These are phyloP conservation scores for Candida tropicalis DNA, from an alignment of 1,139 yeast genomes.

Conservation along the genomic window DNA sequence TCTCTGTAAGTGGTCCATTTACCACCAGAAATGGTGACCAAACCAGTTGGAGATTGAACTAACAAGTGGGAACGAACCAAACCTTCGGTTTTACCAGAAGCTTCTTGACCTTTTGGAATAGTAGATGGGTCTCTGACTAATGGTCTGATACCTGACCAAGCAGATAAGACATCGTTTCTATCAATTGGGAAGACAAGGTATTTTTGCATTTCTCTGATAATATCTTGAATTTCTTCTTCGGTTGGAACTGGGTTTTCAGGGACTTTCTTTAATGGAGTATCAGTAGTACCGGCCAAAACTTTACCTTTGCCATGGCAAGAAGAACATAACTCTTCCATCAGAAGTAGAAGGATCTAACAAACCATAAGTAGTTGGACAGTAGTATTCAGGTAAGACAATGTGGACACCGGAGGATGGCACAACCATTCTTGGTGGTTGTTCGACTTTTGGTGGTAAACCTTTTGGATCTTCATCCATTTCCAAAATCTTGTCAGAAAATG, in stretches of 20 bases:
- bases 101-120: slow-evolving; percentile 49
- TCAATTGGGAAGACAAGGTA: slow-evolving; percentile 87
- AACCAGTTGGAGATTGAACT: slow-evolving; percentile 64
- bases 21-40: slow-evolving; percentile 93
- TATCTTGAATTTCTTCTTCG: slow-evolving; percentile 89
- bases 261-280: slow-evolving; percentile 73
- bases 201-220: slow-evolving; percentile 83
- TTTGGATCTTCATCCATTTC: slow-evolving; percentile 80
- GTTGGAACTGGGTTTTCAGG: slow-evolving; percentile 84
- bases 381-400: slow-evolving; percentile 87
- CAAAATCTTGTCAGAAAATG: slow-evolving; percentile 80
- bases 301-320: slow-evolving; percentile 98
- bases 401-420: slow-evolving; percentile 97
- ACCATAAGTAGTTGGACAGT: slow-evolving; percentile 88
- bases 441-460: slow-evolving; percentile 60
- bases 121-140: slow-evolving; percentile 84
- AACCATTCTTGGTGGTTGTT: slow-evolving; percentile 69
- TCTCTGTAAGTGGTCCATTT: slow-evolving; percentile 98
- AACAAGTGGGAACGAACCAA: slow-evolving; percentile 89
- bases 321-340: slow-evolving; percentile 96
- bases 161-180: slow-evolving; percentile 88
- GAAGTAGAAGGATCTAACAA: slow-evolving; percentile 88
- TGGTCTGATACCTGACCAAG: slow-evolving; percentile 98
- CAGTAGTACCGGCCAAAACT: slow-evolving; percentile 96
- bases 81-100: slow-evolving; percentile 66